A percentile compares a stretch with the other conserved stretches of the same genome.
phyloP scores from a whole-genome alignment of 2,329 filamentous ascomycete genomes.

The Colletotrichum orchidophilum region DNA sequence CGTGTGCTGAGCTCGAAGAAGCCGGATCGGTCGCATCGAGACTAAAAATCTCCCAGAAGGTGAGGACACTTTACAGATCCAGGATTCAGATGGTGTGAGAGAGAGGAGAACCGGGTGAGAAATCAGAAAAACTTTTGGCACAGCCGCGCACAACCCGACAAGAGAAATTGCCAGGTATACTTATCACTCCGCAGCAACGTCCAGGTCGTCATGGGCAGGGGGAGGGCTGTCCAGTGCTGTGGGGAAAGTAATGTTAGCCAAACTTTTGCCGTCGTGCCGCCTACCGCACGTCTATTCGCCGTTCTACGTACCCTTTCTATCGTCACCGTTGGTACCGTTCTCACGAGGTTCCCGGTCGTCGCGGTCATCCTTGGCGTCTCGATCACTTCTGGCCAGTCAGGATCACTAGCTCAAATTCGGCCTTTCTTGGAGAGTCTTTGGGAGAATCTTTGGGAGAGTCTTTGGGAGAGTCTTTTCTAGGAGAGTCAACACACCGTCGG shows the following conservation, averaged over 20 bases:
- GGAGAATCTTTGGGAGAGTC: background rate
- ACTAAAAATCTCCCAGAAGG: conserved; percentile 33
- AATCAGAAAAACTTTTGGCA: conserved; percentile 29
- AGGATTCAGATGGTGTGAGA: conserved; percentile 15
- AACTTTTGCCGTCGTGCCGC: too few relatives aligned
- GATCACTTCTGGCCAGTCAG: conserved; percentile 53
- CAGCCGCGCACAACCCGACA: conserved; percentile 28
- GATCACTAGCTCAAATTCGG: conserved; percentile 36
- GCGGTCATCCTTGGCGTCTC: conserved; percentile 70
- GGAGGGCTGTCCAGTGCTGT: conserved; percentile 78
- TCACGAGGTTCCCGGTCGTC: conserved; percentile 80
- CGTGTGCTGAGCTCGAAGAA: conserved; percentile 13
- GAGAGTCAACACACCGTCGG: conserved; percentile 55
- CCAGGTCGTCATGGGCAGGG: conserved; percentile 90
- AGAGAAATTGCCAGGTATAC: conserved; percentile 32
- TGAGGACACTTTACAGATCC: conserved; percentile 34
- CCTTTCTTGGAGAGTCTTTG: background rate
- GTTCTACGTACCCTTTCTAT: conserved; percentile 79
- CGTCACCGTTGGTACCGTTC: conserved; percentile 83
- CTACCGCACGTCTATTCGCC: background rate
- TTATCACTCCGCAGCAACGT: conserved; percentile 86
- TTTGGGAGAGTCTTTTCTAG: background rate
- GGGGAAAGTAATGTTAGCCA: conserved; percentile 34
- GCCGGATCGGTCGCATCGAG: conserved; percentile 32
- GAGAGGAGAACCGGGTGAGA: conserved; percentile 19